These are phyloP conservation scores for Ophiocordyceps unilateralis DNA, from an alignment of 2,329 filamentous ascomycete genomes.

Conservation along the genomic window DNA sequence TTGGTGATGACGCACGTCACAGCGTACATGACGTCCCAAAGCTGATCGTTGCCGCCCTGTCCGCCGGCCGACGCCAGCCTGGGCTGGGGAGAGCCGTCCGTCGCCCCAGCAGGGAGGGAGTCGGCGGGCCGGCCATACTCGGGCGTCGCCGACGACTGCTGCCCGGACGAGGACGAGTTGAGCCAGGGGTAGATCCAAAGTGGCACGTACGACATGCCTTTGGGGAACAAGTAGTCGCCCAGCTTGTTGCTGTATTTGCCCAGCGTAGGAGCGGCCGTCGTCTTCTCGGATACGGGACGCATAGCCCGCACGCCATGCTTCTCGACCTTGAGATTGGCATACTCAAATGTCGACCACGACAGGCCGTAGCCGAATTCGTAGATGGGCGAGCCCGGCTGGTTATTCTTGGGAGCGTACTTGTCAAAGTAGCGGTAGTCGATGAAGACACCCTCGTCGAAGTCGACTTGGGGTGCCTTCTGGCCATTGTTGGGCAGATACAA, in stretches of 20 bases:
- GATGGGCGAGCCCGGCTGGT: slow-evolving; percentile 34
- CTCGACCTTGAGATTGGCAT: slow-evolving; percentile 46
- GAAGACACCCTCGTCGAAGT: slow-evolving; percentile 63
- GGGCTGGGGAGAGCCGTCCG: slow-evolving; percentile 38
- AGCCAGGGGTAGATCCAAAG: slow-evolving; percentile 56
- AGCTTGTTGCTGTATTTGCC: slow-evolving; percentile 46
- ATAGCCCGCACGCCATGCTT: slow-evolving; percentile 34
- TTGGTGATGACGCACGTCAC: slow-evolving; percentile 55
- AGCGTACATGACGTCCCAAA: slow-evolving; percentile 54
- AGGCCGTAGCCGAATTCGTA: slow-evolving; percentile 73
- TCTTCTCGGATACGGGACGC: slow-evolving; percentile 41
- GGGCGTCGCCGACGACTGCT: slow-evolving; percentile 37
- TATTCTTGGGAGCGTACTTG: slow-evolving; percentile 22
- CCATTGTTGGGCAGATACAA: slow-evolving; percentile 54
- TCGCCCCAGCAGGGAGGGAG: slow-evolving; percentile 42
- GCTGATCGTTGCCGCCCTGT: slow-evolving; percentile 44
- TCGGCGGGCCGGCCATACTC: slow-evolving; percentile 39
- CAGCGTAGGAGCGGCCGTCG: slow-evolving; percentile 43
- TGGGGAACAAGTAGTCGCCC: slow-evolving; percentile 52
- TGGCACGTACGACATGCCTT: slow-evolving; percentile 29
- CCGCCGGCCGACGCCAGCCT: slow-evolving; percentile 31
- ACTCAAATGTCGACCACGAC: slow-evolving; percentile 63
- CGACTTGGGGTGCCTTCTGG: slow-evolving; percentile 45
- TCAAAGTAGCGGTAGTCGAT: slow-evolving; percentile 60
- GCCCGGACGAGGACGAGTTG: slow-evolving; percentile 41